These are phyloP conservation scores for Zostera marina DNA, from an alignment of 116 monocot species.

Conservation along the genomic window DNA sequence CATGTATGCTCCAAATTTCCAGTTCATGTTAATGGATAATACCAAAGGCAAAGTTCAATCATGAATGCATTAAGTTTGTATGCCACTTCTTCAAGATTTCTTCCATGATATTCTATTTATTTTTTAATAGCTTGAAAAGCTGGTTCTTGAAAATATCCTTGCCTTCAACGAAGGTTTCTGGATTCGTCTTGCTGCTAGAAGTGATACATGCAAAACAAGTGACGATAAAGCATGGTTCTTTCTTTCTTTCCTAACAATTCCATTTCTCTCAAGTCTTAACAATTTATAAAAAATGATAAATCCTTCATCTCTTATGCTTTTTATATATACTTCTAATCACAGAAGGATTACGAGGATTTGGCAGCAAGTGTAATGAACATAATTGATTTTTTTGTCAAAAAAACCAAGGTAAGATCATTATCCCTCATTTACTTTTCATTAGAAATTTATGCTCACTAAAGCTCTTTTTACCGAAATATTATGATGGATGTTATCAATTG, in stretches of 20 bases:
- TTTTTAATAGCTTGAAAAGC: constrained; percentile 60
- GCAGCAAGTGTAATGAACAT: constrained; percentile 72
- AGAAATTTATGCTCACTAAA: too few species aligned
- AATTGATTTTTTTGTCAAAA: constrained; percentile 80
- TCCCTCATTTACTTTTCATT: neutral
- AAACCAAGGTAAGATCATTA: constrained; percentile 47
- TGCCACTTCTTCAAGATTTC: neutral
- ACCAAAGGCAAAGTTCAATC: too few species aligned
- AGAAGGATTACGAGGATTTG: constrained; percentile 95
- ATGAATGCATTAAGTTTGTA: too few species aligned
- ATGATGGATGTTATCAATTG: too few species aligned
- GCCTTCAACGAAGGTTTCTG: constrained; percentile 70
- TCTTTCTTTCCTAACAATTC: constrained; percentile 20
- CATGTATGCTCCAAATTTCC: too few species aligned
- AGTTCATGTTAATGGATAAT: too few species aligned
- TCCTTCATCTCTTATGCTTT: neutral
- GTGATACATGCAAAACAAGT: constrained; percentile 83
- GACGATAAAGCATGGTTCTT: constrained; percentile 91
- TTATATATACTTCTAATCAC: constrained; percentile 8
- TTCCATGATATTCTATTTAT: neutral
- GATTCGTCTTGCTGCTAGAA: constrained; percentile 84
- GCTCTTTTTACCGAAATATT: too few species aligned
- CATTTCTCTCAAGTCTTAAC: neutral
- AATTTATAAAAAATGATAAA: neutral
- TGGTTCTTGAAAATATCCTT: constrained; percentile 81